A percentile compares a stretch with the other conserved stretches of the same genome.
These are phyloP conservation scores for Penicillium desertorum DNA, from an alignment of 495 filamentous ascomycete species.

Conservation along the genomic window DNA sequence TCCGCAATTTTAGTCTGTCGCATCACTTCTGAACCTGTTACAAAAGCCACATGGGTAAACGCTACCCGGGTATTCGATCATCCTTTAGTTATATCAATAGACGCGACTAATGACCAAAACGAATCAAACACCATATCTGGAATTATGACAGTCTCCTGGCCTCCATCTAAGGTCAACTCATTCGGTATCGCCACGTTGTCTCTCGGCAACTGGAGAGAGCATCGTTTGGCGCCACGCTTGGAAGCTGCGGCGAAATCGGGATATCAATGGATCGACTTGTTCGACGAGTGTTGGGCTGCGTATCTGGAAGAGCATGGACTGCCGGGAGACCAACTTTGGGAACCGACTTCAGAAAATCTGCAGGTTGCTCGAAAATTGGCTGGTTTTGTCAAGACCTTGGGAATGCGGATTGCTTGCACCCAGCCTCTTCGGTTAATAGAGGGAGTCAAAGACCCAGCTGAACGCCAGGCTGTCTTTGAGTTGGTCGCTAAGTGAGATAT, in stretches of 20 bases:
- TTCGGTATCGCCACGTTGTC: slow-evolving; percentile 35
- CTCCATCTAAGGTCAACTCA: slow-evolving; percentile 18
- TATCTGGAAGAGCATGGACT: slow-evolving; percentile 32
- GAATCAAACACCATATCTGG: neutral
- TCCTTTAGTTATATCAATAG: slow-evolving; percentile 7
- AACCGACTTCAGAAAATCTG: slow-evolving; percentile 30
- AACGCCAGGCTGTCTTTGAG: slow-evolving; percentile 23
- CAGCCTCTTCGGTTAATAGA: slow-evolving; percentile 36
- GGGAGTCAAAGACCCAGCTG: slow-evolving; percentile 27
- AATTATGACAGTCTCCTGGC: slow-evolving; percentile 21
- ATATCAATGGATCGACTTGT: slow-evolving; percentile 38
- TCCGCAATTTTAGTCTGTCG: too few species aligned
- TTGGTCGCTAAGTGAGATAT: slow-evolving; percentile 26
- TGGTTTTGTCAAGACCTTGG: slow-evolving; percentile 28
- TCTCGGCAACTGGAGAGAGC: slow-evolving; percentile 33
- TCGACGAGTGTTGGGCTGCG: slow-evolving; percentile 41
- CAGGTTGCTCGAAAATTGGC: slow-evolving; percentile 30
- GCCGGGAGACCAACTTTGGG: slow-evolving; percentile 30
- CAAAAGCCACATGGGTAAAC: too few species aligned
- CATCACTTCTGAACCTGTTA: too few species aligned
- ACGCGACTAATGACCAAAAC: neutral
- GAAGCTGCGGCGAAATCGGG: slow-evolving; percentile 33
- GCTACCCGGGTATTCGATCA: slow-evolving; percentile 19
- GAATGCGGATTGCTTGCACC: slow-evolving; percentile 36
- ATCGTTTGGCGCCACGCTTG: slow-evolving; percentile 29